Evolutionary conservation across 2,329 filamentous ascomycete species (phyloP), one percentile per base, ranked within the genome.

Genomic region (Chaetomiaceae sp.): DNA sequence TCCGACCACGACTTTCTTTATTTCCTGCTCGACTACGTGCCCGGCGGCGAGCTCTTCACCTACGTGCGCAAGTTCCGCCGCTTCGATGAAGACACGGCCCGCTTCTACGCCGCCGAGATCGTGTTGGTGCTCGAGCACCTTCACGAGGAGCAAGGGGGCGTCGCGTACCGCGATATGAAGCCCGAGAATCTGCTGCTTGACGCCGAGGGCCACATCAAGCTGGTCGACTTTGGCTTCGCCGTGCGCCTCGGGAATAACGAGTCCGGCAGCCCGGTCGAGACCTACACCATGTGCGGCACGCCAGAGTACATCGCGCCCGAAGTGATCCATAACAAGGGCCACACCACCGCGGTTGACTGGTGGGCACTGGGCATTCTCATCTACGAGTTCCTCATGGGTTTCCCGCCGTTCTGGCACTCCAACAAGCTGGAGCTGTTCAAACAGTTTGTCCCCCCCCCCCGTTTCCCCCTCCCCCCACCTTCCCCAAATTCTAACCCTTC

Each of bases 341-440:
- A 84, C 60, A 83, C 78, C 3, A 81, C 78, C 2, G 85, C 86
- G 12, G 86, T 91, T 29, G 86, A 91, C 69, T 91, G 86, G 86
- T 91, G 87, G 87, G 86, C 87, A 0, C 73, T 93, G 56, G 87
- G 87, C 20, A 89, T 91, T 55, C 67, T 93, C 47, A 82, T 91
- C 49, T 91, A 88, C 64, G 87, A 93, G 62, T 91, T 91, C 61
- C 69, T 91, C 39, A 88, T 87, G 9, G 87, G 87, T 22, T 89
- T 90, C 60, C 87, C 87, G 12, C 87, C 87, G 0, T 93, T 91
- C 62, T 93, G 86, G 85, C 83, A 90, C 60, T 82, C 87, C 54
- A 91, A 89, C 55, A 86, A 86, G 1, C 86, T 91, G 55, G 87
- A 90, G 63, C 91, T 91, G 48, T 91, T 91, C 67, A 87, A 88